These are phyloP conservation scores for Penicillium lagena DNA, from an alignment of 495 filamentous ascomycete genomes.

Conservation along the genomic window DNA sequence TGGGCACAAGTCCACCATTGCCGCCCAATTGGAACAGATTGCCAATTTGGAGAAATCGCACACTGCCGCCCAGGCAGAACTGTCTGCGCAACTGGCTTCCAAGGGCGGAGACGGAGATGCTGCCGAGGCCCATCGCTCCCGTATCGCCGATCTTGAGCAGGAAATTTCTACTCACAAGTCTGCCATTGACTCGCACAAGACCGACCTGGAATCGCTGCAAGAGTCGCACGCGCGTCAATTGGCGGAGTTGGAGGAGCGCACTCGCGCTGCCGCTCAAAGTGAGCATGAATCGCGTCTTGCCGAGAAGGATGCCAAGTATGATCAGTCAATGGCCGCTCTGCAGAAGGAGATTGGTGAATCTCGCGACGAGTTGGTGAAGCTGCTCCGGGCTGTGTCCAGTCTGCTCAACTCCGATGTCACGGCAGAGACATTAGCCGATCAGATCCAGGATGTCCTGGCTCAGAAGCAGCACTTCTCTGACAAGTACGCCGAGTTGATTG, in stretches of 20 bases:
- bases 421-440: conserved; percentile 34
- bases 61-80: conserved; percentile 48
- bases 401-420: conserved; percentile 45
- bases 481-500: conserved; percentile 39
- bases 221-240: conserved; percentile 49
- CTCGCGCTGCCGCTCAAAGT: conserved; percentile 32
- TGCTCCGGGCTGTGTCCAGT: conserved; percentile 45
- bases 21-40: conserved; percentile 55
- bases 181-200: conserved; percentile 47
- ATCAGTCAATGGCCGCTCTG: conserved; percentile 52
- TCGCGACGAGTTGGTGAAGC: conserved; percentile 59
- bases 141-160: conserved; percentile 49
- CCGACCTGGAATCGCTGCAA: conserved; percentile 45
- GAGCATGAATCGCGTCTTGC: conserved; percentile 40
- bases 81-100: conserved; percentile 35
- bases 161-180: conserved; percentile 50
- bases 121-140: conserved; percentile 42
- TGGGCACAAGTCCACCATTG: conserved; percentile 67
- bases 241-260: conserved; percentile 36
- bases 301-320: conserved; percentile 49
- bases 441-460: conserved; percentile 40
- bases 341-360: conserved; percentile 65
- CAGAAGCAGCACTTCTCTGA: conserved; percentile 41
- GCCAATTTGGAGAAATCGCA: conserved; percentile 61
- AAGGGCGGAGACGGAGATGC: conserved; percentile 28